A percentile compares a stretch with the other conserved stretches of the same genome.
Evolutionary conservation across 768 basidiomycete species (phyloP).

Genomic region (Tricholomella constricta): DNA sequence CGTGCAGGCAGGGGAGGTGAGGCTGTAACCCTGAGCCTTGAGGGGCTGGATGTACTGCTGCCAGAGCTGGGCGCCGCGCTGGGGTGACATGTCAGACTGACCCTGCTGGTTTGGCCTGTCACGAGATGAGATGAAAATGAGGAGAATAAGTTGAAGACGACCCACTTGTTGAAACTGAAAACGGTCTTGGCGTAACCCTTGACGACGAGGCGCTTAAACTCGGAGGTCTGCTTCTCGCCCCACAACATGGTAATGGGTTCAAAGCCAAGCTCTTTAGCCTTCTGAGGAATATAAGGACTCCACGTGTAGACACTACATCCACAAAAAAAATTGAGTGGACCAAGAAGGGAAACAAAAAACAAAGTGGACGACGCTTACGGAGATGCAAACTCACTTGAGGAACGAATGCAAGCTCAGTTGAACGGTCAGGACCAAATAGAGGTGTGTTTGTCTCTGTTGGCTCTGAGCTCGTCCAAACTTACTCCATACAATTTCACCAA

Average conservation of each 20-base stretch:
- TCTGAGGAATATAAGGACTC: conserved; percentile 52
- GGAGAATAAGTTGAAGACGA: neutral
- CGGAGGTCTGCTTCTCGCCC: conserved; percentile 52
- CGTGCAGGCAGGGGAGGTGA: conserved; percentile 57
- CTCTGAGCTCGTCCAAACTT: no score
- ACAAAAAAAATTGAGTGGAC: no score
- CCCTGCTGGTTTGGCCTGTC: conserved; percentile 62
- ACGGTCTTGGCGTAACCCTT: conserved; percentile 52
- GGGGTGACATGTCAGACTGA: conserved; percentile 53
- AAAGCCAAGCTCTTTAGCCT: conserved; percentile 46
- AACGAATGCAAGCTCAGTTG: no score
- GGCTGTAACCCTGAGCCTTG: conserved; percentile 40
- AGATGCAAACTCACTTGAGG: no score
- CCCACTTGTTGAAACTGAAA: conserved; percentile 78
- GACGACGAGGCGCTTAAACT: conserved; percentile 50
- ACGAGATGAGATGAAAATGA: conserved; percentile 4
- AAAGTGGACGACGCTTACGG: conserved; percentile 34
- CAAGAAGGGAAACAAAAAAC: neutral
- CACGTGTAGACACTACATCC: conserved; percentile 61
- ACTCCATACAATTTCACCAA: no score
- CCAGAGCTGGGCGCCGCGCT: conserved; percentile 54
- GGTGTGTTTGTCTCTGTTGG: no score
- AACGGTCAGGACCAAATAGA: no score
- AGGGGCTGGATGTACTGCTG: conserved; percentile 53
- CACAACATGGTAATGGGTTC: conserved; percentile 69